A percentile compares a stretch with the other conserved stretches of the same genome.
Evolutionary conservation across 768 basidiomycete genomes (phyloP).

Genomic region (Tricholoma saponaceum): DNA sequence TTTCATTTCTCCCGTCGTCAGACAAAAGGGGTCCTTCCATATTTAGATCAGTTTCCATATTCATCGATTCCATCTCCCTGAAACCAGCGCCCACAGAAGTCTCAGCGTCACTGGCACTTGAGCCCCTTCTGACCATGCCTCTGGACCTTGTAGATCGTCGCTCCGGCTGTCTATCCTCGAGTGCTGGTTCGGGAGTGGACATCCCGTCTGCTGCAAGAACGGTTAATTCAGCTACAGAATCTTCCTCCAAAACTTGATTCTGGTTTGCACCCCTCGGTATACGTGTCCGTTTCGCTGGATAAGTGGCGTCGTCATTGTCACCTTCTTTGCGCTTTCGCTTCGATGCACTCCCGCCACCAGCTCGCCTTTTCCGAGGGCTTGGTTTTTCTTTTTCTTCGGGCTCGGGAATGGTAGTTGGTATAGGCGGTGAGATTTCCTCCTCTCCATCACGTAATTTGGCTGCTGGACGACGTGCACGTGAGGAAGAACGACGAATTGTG

Average conservation of each 20-base stretch:
- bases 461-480: constrained; percentile 42
- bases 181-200: constrained; percentile 23
- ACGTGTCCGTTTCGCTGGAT: constrained; percentile 66
- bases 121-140: constrained; percentile 40
- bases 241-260: constrained; percentile 32
- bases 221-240: constrained; percentile 30
- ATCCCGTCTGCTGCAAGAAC: constrained; percentile 17
- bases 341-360: constrained; percentile 35
- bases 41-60: constrained; percentile 10
- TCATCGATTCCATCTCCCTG: constrained; percentile 8
- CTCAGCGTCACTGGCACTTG: constrained; percentile 49
- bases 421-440: constrained; percentile 25
- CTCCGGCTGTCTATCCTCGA: constrained; percentile 33
- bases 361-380: constrained; percentile 48
- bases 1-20: constrained; percentile 22
- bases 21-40: constrained; percentile 5
- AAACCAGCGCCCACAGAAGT: constrained; percentile 8
- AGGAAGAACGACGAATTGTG: constrained; percentile 36
- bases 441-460: constrained; percentile 50
- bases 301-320: constrained; percentile 63
- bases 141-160: constrained; percentile 48
- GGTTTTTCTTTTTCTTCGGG: constrained; percentile 37
- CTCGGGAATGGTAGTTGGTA: constrained; percentile 30
- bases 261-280: constrained; percentile 40
- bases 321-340: constrained; percentile 57